Base-by-base conservation (phyloP, 805 yeast genomes). In the Jamesozyma piceae region DNA sequence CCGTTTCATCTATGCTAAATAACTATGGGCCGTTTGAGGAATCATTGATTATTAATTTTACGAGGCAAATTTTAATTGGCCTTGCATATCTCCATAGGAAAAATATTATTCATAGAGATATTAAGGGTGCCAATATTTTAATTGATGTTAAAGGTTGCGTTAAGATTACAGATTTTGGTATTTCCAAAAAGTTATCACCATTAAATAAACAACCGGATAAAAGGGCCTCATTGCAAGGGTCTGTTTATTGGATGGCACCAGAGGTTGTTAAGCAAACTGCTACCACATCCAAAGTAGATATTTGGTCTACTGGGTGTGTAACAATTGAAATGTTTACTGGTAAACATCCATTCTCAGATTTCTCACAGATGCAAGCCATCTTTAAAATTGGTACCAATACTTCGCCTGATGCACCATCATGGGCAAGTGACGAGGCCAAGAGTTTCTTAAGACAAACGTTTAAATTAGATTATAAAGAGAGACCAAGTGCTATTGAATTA, bases 211-310 rank as follows among this genome's bases (percentile, higher is more conserved):
- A 60, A 53, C 63, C 53, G 40, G 47, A 45, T 30, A 43, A 46
- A 14, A 74, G 97, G 35, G 89, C 85, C 2, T 87, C 95, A 0
- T 65, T 87, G 41, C 97, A 90, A 63, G 98, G 98, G 0, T 86
- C 95, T 0, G 88, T 90, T 0, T 92, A 82, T 58, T 92, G 98
- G 97, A 92, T 92, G 98, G 97, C 98, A 0, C 98, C 98, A 0
- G 98, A 92, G 60, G 97, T 92, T 8, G 97, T 92, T 15, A 86
- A 88, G 54, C 97, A 89, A 57, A 80, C 85, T 2, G 85, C 88
- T 0, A 85, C 90, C 41, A 90, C 97, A 1, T 80, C 82, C 31
- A 87, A 86, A 62, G 95, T 95, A 0, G 98, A 92, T 60, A 87
- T 92, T 21, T 92, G 98, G 98, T 86, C 96, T 0, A 82, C 94